Conservation (phyloP, 148 eudicot species). For the Cornus suecica region DNA sequence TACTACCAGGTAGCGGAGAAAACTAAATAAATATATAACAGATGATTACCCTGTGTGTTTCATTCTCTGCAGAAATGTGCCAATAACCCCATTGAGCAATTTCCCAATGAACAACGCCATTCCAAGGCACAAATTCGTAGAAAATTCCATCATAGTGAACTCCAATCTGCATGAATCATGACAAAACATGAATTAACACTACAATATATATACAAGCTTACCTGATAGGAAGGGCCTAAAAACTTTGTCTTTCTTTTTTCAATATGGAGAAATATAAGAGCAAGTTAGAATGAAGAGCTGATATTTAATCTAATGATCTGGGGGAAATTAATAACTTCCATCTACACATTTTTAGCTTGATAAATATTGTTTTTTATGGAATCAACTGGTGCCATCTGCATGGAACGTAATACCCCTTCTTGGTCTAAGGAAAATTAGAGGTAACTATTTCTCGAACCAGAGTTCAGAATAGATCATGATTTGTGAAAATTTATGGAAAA, state of each 20-base stretch:
- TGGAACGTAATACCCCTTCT: not conserved
- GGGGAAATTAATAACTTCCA: not conserved
- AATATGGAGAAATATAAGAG: not conserved
- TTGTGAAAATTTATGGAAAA: not conserved
- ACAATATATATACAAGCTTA: not conserved
- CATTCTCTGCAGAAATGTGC: slow-evolving; percentile 70
- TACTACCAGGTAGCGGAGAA: not conserved
- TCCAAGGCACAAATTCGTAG: slow-evolving; percentile 96
- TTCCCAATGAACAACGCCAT: slow-evolving; percentile 79
- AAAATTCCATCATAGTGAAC: slow-evolving; percentile 79
- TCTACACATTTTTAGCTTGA: slow-evolving; percentile 1
- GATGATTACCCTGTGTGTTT: slow-evolving; percentile 51
- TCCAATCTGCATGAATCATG: slow-evolving; percentile 56
- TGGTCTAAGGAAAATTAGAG: not conserved
- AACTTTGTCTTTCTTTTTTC: not conserved
- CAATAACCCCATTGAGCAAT: slow-evolving; percentile 78
- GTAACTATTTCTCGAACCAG: not conserved
- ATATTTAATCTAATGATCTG: not conserved
- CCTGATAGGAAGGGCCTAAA: not conserved
- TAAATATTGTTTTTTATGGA: not conserved
- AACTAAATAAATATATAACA: not conserved
- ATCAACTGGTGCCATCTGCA: not conserved
- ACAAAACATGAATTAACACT: not conserved
- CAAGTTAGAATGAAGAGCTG: not conserved
- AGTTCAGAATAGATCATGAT: not conserved